Conservation (phyloP, 768 basidiomycete genomes). For the Pleurotus salmoneostramineus region DNA sequence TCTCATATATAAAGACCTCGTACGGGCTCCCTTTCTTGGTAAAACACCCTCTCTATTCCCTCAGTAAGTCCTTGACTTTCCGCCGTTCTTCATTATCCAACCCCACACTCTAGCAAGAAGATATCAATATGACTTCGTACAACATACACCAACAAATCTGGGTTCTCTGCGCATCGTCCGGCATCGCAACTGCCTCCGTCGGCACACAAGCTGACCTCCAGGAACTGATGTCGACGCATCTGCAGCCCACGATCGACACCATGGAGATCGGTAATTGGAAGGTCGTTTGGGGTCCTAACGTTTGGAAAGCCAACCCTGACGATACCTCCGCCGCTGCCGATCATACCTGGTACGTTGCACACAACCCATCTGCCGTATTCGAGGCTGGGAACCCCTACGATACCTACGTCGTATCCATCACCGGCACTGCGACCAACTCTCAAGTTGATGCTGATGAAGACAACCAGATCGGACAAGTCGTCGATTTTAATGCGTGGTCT, state of each 20-base stretch:
- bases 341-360: neutral
- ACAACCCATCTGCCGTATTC: neutral
- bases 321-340: neutral
- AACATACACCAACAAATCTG: constrained; percentile 3
- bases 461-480: neutral
- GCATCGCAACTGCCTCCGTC: neutral
- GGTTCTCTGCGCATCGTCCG: neutral
- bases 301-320: neutral
- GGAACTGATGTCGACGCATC: neutral
- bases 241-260: neutral
- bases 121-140: neutral
- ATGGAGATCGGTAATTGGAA: neutral
- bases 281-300: constrained; percentile 1
- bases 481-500: neutral
- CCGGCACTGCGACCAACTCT: neutral
- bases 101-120: too few relatives aligned
- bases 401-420: constrained; percentile 4
- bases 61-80: too few relatives aligned
- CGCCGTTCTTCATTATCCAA: too few relatives aligned
- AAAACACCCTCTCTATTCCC: too few relatives aligned
- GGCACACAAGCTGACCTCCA: neutral
- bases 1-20: too few relatives aligned
- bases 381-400: neutral
- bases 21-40: too few relatives aligned
- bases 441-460: neutral